These are phyloP conservation scores for Diddensiella transvaalensis DNA, from an alignment of 805 yeast genomes.

Conservation along the genomic window DNA sequence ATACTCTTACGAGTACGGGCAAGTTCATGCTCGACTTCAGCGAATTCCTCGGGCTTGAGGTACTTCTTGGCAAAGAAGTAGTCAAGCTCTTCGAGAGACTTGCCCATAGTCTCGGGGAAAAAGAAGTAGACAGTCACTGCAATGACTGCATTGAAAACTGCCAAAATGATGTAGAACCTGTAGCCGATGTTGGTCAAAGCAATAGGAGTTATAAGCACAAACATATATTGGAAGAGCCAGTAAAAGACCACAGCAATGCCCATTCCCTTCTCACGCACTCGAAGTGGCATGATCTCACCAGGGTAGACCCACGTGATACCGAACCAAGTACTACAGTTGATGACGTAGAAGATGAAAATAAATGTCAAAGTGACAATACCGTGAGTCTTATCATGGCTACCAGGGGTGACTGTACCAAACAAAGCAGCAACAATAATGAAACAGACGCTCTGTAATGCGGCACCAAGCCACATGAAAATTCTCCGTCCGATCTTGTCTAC, in stretches of 20 bases:
- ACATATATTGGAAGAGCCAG: conserved; percentile 54
- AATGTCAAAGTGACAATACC: conserved; percentile 14
- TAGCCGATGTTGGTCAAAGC: conserved; percentile 47
- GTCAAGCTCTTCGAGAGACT: conserved; percentile 56
- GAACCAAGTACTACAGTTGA: conserved; percentile 49
- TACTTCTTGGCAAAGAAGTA: conserved; percentile 6
- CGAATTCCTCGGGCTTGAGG: conserved; percentile 3
- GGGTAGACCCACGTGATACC: conserved; percentile 35
- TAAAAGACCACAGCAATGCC: conserved; percentile 46
- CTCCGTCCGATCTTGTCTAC: conserved; percentile 61
- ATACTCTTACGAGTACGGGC: neutral
- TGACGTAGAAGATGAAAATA: conserved; percentile 69
- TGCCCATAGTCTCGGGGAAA: conserved; percentile 73
- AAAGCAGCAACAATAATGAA: conserved; percentile 50
- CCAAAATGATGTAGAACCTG: conserved; percentile 57
- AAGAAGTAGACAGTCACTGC: conserved; percentile 45
- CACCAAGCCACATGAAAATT: conserved; percentile 62
- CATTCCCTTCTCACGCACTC: conserved; percentile 43
- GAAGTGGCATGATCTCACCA: conserved; percentile 52
- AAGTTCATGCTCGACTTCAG: conserved; percentile 4
- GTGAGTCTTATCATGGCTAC: conserved; percentile 9
- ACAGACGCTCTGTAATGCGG: conserved; percentile 60
- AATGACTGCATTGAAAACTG: conserved; percentile 28
- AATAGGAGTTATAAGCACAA: conserved; percentile 51
- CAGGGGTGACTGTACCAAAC: conserved; percentile 41